Percentiles rank a stretch among this genome's conserved stretches.
These are phyloP conservation scores for Sambucus nigra DNA, from an alignment of 129 eudicot species.

Conservation along the genomic window DNA sequence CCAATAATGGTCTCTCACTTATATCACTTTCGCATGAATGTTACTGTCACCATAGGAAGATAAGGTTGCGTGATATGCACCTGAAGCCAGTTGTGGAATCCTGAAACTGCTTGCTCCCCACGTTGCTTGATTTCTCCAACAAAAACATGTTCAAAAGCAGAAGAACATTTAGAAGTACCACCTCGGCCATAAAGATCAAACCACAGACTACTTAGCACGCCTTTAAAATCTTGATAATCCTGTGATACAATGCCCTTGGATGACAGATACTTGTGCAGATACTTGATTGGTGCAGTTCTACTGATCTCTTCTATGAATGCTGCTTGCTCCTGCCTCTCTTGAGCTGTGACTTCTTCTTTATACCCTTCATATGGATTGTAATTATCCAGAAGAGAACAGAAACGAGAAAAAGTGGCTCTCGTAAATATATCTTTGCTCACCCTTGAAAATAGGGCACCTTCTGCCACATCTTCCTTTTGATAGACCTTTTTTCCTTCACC, in stretches of 20 bases:
- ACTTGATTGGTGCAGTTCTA: constrained; percentile 87
- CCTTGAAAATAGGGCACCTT: constrained; percentile 66
- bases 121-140: constrained; percentile 89
- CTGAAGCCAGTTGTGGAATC: constrained; percentile 99
- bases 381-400: constrained; percentile 79
- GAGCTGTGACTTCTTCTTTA: constrained; percentile 70
- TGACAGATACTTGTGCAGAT: constrained; percentile 58
- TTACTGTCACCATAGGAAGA: not conserved
- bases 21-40: too few species aligned
- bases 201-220: constrained; percentile 66
- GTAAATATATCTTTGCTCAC: constrained; percentile 46
- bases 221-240: constrained; percentile 49
- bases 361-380: constrained; percentile 88
- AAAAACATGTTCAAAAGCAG: constrained; percentile 98
- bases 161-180: constrained; percentile 77
- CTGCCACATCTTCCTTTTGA: constrained; percentile 79
- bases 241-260: constrained; percentile 39
- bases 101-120: constrained; percentile 79
- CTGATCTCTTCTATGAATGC: constrained; percentile 92
- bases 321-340: constrained; percentile 81
- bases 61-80: constrained; percentile 21
- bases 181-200: constrained; percentile 87
- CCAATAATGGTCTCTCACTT: too few species aligned
- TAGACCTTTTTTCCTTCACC: constrained; percentile 85
- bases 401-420: constrained; percentile 72